Evolutionary conservation across 2,329 filamentous ascomycete genomes (phyloP), one percentile per base, ranked within the genome.

Genomic region (Microsporum audouinii): DNA sequence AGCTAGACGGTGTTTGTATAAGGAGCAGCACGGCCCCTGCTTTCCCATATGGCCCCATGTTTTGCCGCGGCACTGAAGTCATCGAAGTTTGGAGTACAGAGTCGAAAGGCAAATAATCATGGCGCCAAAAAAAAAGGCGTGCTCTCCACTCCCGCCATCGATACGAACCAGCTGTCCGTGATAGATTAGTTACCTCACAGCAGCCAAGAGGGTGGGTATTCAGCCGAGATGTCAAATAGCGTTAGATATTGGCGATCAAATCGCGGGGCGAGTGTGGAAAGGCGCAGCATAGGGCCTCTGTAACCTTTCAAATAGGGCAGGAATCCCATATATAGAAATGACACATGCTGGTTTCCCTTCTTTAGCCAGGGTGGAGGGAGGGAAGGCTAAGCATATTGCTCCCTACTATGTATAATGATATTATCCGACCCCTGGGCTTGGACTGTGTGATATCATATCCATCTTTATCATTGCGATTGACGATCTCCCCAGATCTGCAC

Each of bases 321-420:
- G 51, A 55, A 34, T 43, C 2, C 39, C 39, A 43, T 43, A 43
- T 55, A 38, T 55, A 55, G 51, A n/a, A 34, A n/a, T 8, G 33
- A 55, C 51, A 55, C 51, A 55, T 55, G 51, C 51, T 31, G 31
- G 31, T 17, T 55, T 55, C 51, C 51, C 51, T 55, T 55, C 31
- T 55, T 55, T n/a, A 55, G 51, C 51, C 51, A n/a, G 17, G 33
- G 49, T 31, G 31, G 49, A n/a, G 23, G 86, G 91, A 73, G 88
- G 88, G 65, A 97, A 97, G 80, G 89, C 94, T 39, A 95, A 91
- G 76, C 91, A 96, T 71, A 95, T 94, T 70, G 87, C 87, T 10
- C 99, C 94, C 0, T 23, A 23, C 17, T 23, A 23, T 23, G 80
- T 94, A 66, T 97, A 99, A 36, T 55, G 33, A 38, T 34, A 55